Conservation (phyloP, 257 asterid species). For the Lavandula angustifolia region DNA sequence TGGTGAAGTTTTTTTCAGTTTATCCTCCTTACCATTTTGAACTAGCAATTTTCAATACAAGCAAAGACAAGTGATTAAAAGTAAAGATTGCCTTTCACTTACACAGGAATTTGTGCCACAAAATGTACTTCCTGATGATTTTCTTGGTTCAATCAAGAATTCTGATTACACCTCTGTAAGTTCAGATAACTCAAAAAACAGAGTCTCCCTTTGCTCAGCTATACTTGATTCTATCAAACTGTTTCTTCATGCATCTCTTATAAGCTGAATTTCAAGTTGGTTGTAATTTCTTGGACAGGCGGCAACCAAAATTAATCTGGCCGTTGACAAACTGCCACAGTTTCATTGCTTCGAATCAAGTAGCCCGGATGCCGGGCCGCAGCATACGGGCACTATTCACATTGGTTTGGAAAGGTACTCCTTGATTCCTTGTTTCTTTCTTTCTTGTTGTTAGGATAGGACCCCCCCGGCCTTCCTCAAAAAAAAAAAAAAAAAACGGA, state of each 20-base stretch:
- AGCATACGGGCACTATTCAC: conserved; percentile 94
- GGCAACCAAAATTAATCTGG: conserved; percentile 90
- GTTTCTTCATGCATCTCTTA: conserved; percentile 13
- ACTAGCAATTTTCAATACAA: neutral
- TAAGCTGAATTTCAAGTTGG: conserved; percentile 27
- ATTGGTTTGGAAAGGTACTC: conserved; percentile 85
- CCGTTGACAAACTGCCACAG: conserved; percentile 74
- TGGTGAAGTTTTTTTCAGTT: conserved; percentile 50
- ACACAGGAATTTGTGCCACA: conserved; percentile 82
- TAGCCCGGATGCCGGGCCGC: conserved; percentile 75
- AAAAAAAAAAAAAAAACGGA: too few relatives aligned
- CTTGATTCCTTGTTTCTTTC: conserved; percentile 25
- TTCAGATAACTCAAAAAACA: conserved; percentile 2
- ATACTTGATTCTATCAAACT: neutral
- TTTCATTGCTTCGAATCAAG: conserved; percentile 70
- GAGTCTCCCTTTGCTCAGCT: neutral
- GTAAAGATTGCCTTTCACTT: conserved; percentile 29
- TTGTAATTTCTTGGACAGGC: conserved; percentile 58
- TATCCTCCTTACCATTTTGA: conserved; percentile 24
- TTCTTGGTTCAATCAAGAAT: conserved; percentile 57
- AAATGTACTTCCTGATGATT: conserved; percentile 73
- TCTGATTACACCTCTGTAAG: conserved; percentile 95
- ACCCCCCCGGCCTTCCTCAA: too few relatives aligned
- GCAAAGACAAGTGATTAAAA: conserved; percentile 11
- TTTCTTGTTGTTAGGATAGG: too few relatives aligned